phyloP scores from a whole-genome alignment of 2,329 filamentous ascomycete genomes.

The Drechslerella coelobrocha region DNA sequence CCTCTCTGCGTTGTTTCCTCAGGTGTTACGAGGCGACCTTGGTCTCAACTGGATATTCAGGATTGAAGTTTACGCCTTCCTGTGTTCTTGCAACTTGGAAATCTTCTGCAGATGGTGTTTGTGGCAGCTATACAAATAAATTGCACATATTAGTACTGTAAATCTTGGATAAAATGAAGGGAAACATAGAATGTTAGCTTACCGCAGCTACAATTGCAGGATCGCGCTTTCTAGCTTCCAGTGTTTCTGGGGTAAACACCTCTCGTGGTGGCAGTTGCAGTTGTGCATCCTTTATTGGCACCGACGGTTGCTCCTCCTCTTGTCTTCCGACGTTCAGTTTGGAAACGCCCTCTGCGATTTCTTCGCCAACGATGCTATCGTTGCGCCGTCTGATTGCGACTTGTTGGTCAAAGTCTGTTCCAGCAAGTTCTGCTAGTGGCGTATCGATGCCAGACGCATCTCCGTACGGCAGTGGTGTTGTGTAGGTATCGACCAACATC shows the following conservation, averaged over 20 bases:
- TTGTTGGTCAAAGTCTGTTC: slow-evolving; percentile 45
- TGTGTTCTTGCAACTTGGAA: slow-evolving; percentile 40
- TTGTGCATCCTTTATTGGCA: slow-evolving; percentile 13
- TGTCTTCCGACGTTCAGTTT: slow-evolving; percentile 29
- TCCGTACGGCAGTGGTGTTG: neutral
- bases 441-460: slow-evolving; percentile 18
- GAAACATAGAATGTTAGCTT: slow-evolving; percentile 9
- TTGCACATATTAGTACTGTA: neutral
- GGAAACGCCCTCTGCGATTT: slow-evolving; percentile 33
- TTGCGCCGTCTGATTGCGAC: slow-evolving; percentile 40
- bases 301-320: neutral
- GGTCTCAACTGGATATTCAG: slow-evolving; percentile 41
- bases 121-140: slow-evolving; percentile 19
- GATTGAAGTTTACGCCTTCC: slow-evolving; percentile 30
- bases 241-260: slow-evolving; percentile 8
- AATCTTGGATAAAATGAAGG: neutral
- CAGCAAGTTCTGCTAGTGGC: slow-evolving; percentile 43
- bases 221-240: slow-evolving; percentile 33
- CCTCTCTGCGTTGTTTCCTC: neutral
- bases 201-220: slow-evolving; percentile 41
- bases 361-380: slow-evolving; percentile 46
- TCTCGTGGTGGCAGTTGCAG: neutral
- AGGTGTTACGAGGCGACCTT: slow-evolving; percentile 43
- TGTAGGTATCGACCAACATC: slow-evolving; percentile 33
- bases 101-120: slow-evolving; percentile 46